Conservation (phyloP, 345 rosid species). For the Camelina neglecta region DNA sequence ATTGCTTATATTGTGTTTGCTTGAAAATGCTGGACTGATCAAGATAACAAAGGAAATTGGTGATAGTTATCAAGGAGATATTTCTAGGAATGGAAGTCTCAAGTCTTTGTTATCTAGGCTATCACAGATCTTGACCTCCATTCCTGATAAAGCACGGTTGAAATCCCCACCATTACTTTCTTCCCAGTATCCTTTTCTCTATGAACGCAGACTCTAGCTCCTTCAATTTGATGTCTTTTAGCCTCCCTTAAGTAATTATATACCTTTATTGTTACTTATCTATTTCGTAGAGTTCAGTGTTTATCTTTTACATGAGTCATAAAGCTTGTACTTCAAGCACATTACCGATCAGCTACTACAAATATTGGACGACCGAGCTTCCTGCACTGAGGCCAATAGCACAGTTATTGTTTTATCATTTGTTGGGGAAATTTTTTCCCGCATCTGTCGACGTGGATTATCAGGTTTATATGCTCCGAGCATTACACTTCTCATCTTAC, state of each 20-base stretch:
- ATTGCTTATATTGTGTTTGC: conserved; percentile 74
- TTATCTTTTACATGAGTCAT: conserved; percentile 55
- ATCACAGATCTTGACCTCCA: conserved; percentile 76
- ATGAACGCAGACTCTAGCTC: conserved; percentile 1
- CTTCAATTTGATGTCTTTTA: conserved; percentile 30
- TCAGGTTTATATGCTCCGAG: conserved; percentile 61
- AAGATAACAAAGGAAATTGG: conserved; percentile 64
- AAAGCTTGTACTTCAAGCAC: conserved; percentile 80
- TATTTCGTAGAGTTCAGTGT: conserved; percentile 33
- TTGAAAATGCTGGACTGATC: conserved; percentile 76
- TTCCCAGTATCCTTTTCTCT: conserved; percentile 85
- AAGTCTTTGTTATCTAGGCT: conserved; percentile 58
- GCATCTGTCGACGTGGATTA: conserved; percentile 91
- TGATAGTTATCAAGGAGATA: conserved; percentile 38
- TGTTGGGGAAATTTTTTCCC: conserved; percentile 73
- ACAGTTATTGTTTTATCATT: conserved; percentile 55
- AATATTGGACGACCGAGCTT: conserved; percentile 52
- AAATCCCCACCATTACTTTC: conserved; percentile 66
- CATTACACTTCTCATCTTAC: conserved; percentile 15
- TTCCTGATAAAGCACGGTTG: conserved; percentile 88
- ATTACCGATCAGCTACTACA: conserved; percentile 67
- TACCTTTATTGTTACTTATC: conserved; percentile 9
- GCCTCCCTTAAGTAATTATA: conserved; percentile 16
- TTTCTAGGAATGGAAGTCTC: conserved; percentile 41
- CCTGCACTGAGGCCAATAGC: conserved; percentile 21